phyloP scores from a whole-genome alignment of 208 protist species.

The Trypanosoma mega region DNA sequence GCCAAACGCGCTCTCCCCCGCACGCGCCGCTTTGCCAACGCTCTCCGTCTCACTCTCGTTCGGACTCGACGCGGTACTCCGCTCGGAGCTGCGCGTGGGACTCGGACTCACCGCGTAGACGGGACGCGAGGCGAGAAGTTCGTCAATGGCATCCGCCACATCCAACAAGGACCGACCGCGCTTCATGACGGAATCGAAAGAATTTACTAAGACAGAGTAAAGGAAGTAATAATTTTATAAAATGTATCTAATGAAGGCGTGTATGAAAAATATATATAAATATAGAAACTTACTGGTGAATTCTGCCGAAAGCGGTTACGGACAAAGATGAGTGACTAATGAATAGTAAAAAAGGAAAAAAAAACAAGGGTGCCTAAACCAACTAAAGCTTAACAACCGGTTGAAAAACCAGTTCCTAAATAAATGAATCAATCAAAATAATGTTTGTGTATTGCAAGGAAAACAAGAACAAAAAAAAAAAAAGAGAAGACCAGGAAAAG shows the following conservation, averaged over 20 bases:
- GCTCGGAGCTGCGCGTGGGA: neutral
- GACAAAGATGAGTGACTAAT: too few species aligned
- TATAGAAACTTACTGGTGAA: too few species aligned
- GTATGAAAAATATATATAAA: too few species aligned
- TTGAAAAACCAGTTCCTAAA: too few species aligned
- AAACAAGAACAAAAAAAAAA: slow-evolving; percentile 16
- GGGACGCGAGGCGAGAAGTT: neutral
- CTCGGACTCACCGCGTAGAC: neutral
- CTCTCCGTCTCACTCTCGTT: neutral
- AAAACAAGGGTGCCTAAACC: neutral
- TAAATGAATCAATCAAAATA: too few species aligned
- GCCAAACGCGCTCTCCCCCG: slow-evolving; percentile 29
- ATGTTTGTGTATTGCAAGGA: too few species aligned
- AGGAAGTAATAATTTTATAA: too few species aligned
- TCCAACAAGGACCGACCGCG: slow-evolving; percentile 11
- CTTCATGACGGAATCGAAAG: slow-evolving; percentile 4
- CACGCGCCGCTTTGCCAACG: neutral
- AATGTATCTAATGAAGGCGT: too few species aligned
- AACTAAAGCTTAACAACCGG: slow-evolving; percentile 19
- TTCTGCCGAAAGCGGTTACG: too few species aligned
- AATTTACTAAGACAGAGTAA: too few species aligned
- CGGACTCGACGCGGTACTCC: neutral
- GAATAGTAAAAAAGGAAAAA: neutral
- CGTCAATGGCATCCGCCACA: slow-evolving; percentile 8
- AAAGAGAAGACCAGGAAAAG: too few species aligned